Evolutionary conservation across 2,329 filamentous ascomycete genomes (phyloP), one percentile per base, ranked within the genome.

Genomic region (Diplocarpon rosae): DNA sequence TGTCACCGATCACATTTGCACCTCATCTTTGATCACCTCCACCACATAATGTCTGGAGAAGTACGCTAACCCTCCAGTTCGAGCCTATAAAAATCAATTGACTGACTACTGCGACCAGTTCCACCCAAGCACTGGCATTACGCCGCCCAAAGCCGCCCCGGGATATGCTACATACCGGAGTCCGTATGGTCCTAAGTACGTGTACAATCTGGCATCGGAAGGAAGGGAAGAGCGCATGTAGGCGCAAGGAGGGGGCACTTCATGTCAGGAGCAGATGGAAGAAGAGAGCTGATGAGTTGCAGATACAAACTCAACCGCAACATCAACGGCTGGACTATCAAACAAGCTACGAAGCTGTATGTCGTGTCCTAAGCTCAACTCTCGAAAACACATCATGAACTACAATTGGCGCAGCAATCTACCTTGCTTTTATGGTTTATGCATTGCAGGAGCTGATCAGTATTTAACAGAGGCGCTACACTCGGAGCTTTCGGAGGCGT

Each of bases 181-280:
- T 66, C 67, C 71, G 54, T 80, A 76, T 62, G 78, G 76, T 62
- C 78, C 78, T 42, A 81, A 79, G 78, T 82, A 75, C 67, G 70
- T 66, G 62, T 49, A 15, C n/a, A 2, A 42, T 5, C 16, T 9
- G 30, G 30, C 4, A 15, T 6, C 10, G 14, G 15, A 24, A 12
- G 30, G 9, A 32, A 13, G 7, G 7, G 14, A 16, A 24, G n/a
- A 41, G 17, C n/a, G 24, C 5, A 31, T 33, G 14, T 28, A 27
- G 32, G 33, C 5, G 5, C 35, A 34, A 12, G 14, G 28, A 15
- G 27, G 17, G 38, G 7, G 13, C 15, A 39, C 5, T n/a, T 13
- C 33, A 39, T 24, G 27, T 24, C 20, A 7, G 20, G 20, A 24
- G 42, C 37, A 10, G 14, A 14, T 8, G n/a, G 24, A 28, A 17